These are phyloP conservation scores for Aechmea fasciata DNA, from an alignment of 176 grass and related monocot genomes.

Conservation along the genomic window DNA sequence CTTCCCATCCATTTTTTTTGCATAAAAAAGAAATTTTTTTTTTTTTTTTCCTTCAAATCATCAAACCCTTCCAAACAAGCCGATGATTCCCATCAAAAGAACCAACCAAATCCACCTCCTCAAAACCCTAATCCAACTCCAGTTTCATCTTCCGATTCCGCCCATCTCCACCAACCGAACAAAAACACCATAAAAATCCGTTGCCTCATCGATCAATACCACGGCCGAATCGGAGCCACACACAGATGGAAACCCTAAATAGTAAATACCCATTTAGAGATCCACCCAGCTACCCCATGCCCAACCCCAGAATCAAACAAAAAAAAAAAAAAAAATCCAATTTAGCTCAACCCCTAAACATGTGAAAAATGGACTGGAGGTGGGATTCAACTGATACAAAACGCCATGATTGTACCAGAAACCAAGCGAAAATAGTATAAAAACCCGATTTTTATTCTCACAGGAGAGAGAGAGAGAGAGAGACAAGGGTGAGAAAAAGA, in stretches of 20 bases:
- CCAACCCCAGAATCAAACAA: conserved; percentile 2
- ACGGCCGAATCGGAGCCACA: background rate
- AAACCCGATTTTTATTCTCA: background rate
- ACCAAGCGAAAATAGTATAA: conserved; percentile 9
- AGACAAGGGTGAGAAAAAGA: conserved; percentile 3
- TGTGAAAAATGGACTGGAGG: background rate
- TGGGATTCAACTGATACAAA: background rate
- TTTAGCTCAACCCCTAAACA: conserved; percentile 7
- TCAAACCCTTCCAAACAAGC: too few species aligned
- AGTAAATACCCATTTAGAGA: conserved; percentile 4
- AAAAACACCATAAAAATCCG: too few species aligned
- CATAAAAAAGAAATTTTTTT: background rate
- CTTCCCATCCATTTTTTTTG: conserved; percentile 29
- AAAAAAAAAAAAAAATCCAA: background rate
- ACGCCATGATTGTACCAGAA: conserved; percentile 1
- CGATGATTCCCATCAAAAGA: background rate
- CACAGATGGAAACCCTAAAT: background rate
- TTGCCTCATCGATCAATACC: too few species aligned
- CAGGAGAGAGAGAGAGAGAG: background rate
- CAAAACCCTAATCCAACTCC: background rate
- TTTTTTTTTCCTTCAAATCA: background rate
- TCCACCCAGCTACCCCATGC: conserved; percentile 6
- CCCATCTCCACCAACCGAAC: background rate
- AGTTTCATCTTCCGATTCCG: background rate
- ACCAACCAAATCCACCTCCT: background rate